Evolutionary conservation across 1,284 basidiomycete genomes (phyloP).

Genomic region (Flammula alnicola): DNA sequence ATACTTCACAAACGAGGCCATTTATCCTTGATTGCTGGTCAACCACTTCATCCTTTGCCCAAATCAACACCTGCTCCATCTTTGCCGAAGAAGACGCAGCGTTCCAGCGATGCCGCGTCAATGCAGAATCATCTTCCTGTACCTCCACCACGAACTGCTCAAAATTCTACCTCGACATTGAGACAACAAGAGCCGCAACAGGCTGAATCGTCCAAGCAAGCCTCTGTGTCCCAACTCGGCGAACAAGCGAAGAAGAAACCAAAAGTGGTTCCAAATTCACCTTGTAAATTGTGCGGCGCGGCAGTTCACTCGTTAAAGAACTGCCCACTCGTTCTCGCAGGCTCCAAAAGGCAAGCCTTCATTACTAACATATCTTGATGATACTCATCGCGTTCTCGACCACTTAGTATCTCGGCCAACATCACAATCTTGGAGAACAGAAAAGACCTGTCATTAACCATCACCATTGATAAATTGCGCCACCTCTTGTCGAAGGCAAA

Average conservation of each 20-base stretch:
- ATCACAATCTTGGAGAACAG: too few species aligned
- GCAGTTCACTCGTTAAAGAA: slow-evolving; percentile 33
- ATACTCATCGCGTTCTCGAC: too few species aligned
- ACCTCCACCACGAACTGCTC: too few species aligned
- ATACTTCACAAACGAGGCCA: slow-evolving; percentile 58
- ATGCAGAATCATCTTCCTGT: too few species aligned
- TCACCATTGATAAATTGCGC: too few species aligned
- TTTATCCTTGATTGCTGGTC: slow-evolving; percentile 57
- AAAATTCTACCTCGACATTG: too few species aligned
- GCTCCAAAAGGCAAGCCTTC: slow-evolving; percentile 51
- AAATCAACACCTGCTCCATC: slow-evolving; percentile 23
- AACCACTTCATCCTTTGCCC: slow-evolving; percentile 62
- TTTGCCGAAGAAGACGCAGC: slow-evolving; percentile 11
- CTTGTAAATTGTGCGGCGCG: neutral
- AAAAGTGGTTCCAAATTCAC: slow-evolving; percentile 28
- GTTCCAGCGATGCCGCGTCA: neutral
- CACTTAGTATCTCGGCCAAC: slow-evolving; percentile 46
- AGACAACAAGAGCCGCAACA: slow-evolving; percentile 1
- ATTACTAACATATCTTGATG: neutral
- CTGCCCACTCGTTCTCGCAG: slow-evolving; percentile 55
- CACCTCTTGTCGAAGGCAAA: too few species aligned
- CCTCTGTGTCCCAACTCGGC: slow-evolving; percentile 23
- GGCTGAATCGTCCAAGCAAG: slow-evolving; percentile 31
- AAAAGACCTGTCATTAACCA: too few species aligned
- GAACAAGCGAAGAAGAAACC: slow-evolving; percentile 38